Evolutionary conservation across 2,329 filamentous ascomycete genomes (phyloP).

Genomic region (Diaporthe nobilis): DNA sequence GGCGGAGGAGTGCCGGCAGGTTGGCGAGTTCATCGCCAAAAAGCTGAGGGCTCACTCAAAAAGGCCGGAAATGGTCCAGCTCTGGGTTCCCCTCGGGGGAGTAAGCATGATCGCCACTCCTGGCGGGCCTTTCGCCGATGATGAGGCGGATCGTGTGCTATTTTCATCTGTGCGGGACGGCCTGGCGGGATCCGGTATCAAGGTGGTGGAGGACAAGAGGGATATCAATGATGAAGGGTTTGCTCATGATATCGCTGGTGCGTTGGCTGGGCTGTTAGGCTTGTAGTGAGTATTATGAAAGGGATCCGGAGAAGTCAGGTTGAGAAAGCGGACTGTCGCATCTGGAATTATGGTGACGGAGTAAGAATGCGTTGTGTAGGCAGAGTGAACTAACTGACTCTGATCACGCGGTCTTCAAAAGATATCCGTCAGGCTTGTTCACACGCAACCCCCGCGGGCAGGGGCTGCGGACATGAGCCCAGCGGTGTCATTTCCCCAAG

Average conservation of each 20-base stretch:
- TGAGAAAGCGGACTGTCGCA: not conserved
- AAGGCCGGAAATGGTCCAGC: constrained; percentile 60
- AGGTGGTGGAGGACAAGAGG: constrained; percentile 62
- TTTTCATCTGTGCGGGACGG: constrained; percentile 67
- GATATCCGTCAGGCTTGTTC: not conserved
- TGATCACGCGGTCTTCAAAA: not conserved
- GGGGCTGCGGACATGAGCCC: not conserved
- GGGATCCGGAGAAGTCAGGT: not conserved
- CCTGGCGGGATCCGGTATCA: constrained; percentile 63
- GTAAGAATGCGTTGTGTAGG: not conserved
- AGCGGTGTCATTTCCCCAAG: constrained; percentile 19
- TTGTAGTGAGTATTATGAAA: not conserved
- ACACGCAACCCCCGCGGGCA: not conserved
- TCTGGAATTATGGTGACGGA: too few species aligned
- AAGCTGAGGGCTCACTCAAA: constrained; percentile 62
- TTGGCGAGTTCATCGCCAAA: constrained; percentile 69
- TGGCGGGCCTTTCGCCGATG: constrained; percentile 67
- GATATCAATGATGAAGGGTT: constrained; percentile 69
- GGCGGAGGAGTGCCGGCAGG: constrained; percentile 65
- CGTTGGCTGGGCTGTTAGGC: constrained; percentile 52
- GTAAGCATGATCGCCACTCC: constrained; percentile 71
- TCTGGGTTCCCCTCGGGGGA: constrained; percentile 73
- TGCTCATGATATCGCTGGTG: constrained; percentile 62
- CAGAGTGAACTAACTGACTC: not conserved
- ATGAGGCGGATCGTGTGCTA: constrained; percentile 59